A percentile compares a stretch with the other conserved stretches of the same genome.
Conservation (phyloP, 106 monocot species). For the Dioscorea dumetorum region DNA sequence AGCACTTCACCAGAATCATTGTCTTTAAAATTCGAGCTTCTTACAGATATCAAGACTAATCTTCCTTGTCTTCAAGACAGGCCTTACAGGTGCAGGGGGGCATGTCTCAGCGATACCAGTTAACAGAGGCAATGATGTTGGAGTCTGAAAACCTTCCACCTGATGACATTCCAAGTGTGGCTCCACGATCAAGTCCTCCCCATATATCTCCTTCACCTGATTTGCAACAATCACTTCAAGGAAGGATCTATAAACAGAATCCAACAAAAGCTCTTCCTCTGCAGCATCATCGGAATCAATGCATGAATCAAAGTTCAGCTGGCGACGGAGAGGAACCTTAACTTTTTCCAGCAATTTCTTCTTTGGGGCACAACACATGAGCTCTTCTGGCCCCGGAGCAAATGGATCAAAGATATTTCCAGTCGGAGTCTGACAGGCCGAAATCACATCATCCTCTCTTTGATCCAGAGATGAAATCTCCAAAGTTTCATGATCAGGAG, state of each 20-base stretch:
- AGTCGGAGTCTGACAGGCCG: constrained; percentile 35
- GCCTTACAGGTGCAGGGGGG: constrained; percentile 43
- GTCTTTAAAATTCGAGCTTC: constrained; percentile 33
- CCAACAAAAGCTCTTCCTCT: constrained; percentile 26
- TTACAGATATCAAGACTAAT: constrained; percentile 20
- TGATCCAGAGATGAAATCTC: constrained; percentile 12
- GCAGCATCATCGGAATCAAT: constrained; percentile 19
- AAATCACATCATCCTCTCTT: constrained; percentile 14
- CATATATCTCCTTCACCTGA: constrained; percentile 14
- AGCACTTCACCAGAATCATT: background rate
- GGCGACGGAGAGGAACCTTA: constrained; percentile 12
- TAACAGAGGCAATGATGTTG: constrained; percentile 32
- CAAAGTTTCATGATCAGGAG: background rate
- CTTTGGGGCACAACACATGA: constrained; percentile 41
- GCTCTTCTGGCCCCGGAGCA: constrained; percentile 50
- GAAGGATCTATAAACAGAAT: constrained; percentile 25
- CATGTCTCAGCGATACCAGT: constrained; percentile 40
- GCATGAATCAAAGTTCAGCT: constrained; percentile 33
- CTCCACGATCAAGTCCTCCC: background rate
- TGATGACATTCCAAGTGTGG: constrained; percentile 15
- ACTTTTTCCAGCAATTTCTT: constrained; percentile 32
- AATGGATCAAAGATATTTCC: constrained; percentile 62
- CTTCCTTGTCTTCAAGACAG: constrained; percentile 14
- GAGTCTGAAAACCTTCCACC: constrained; percentile 35
- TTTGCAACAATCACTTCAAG: constrained; percentile 35